Evolutionary conservation across 768 basidiomycete genomes (phyloP).

Genomic region (Lactarius pseudohatsudake): DNA sequence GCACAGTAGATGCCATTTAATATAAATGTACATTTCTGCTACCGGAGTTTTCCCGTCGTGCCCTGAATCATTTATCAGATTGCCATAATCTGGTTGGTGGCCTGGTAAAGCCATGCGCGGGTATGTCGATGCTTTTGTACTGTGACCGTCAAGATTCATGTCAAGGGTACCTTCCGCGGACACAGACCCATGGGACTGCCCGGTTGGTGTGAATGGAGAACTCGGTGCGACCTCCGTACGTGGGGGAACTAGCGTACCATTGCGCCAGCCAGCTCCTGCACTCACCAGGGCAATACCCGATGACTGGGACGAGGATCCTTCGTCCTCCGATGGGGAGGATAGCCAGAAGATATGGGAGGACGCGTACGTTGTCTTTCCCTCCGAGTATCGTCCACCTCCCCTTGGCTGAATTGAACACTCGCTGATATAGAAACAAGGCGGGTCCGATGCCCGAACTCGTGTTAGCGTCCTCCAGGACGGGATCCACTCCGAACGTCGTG

Average conservation of each 20-base stretch:
- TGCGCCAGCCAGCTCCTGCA: constrained; percentile 6
- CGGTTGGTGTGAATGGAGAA: constrained; percentile 17
- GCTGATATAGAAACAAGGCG: constrained; percentile 50
- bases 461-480: constrained; percentile 41
- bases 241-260: neutral
- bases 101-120: neutral
- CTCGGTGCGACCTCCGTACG: neutral
- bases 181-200: constrained; percentile 27
- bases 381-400: constrained; percentile 4
- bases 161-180: constrained; percentile 15
- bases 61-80: neutral
- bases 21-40: neutral
- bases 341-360: constrained; percentile 64
- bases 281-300: constrained; percentile 38
- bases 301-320: constrained; percentile 61
- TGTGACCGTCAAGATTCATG: constrained; percentile 13
- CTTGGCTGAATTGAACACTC: neutral
- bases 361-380: constrained; percentile 53
- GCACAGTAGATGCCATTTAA: neutral
- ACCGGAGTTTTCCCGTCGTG: neutral
- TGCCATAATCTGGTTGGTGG: constrained; percentile 4
- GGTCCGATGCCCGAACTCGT: constrained; percentile 68
- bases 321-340: constrained; percentile 42
- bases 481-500: constrained; percentile 36
- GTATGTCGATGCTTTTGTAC: constrained; percentile 1